A percentile compares a stretch with the other conserved stretches of the same genome.
Conservation (phyloP, 73 alveolate genomes). For the Paramecium pentaurelia region DNA sequence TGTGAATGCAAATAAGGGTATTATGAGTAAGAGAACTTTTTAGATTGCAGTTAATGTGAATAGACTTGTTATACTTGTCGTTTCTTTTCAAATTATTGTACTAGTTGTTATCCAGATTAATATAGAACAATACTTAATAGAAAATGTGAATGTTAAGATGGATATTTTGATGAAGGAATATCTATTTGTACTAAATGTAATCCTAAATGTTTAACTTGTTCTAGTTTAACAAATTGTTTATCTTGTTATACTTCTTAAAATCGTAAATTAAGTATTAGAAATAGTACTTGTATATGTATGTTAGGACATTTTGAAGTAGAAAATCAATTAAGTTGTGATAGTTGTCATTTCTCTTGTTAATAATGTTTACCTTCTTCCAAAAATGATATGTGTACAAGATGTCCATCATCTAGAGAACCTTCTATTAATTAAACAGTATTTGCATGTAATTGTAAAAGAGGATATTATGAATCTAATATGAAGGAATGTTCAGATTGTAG, state of each 20-base stretch:
- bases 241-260: not conserved
- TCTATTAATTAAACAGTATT: not conserved
- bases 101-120: not conserved
- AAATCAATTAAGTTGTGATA: not conserved
- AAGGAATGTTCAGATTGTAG: conserved; percentile 23
- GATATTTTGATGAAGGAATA: not conserved
- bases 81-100: not conserved
- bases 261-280: not conserved
- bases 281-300: not conserved
- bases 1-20: conserved; percentile 2
- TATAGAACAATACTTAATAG: not conserved
- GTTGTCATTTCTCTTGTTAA: not conserved
- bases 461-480: not conserved
- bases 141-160: conserved; percentile 4
- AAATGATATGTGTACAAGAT: not conserved
- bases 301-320: not conserved
- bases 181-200: not conserved
- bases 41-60: not conserved
- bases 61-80: not conserved
- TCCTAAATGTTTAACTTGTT: not conserved
- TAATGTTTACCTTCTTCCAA: not conserved
- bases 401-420: conserved; percentile 17
- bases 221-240: not conserved
- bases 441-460: conserved; percentile 24
- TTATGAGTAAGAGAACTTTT: not conserved